A percentile compares a stretch with the other conserved stretches of the same genome.
phyloP scores from a whole-genome alignment of 768 basidiomycete genomes.

The Suillus bovinus region DNA sequence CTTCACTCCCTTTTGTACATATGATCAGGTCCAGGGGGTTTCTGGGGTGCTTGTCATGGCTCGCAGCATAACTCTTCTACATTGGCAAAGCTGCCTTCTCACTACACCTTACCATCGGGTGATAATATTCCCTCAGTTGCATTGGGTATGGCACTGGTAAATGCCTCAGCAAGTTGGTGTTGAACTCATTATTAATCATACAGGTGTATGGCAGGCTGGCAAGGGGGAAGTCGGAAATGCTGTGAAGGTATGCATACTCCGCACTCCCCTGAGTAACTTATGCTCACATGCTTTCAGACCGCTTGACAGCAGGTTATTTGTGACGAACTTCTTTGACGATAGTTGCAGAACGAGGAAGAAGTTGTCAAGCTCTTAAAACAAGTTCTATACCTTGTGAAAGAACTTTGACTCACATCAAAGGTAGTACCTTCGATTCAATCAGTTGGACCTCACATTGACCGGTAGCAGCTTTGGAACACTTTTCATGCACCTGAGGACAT shows the following conservation, averaged over 20 bases:
- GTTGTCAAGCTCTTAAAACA: conserved; percentile 59
- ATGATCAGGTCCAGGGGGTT: conserved; percentile 23
- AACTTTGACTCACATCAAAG: conserved; percentile 71
- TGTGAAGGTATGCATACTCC: conserved; percentile 49
- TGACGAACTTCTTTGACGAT: conserved; percentile 6
- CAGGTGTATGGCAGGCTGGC: conserved; percentile 65
- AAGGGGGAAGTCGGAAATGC: conserved; percentile 63
- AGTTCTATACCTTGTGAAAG: conserved; percentile 61
- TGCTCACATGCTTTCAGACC: conserved; percentile 33
- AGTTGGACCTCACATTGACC: neutral
- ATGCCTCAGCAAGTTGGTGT: neutral
- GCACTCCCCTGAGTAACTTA: too few species aligned
- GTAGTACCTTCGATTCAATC: conserved; percentile 13
- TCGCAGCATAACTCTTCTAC: conserved; percentile 23
- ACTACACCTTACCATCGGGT: conserved; percentile 64
- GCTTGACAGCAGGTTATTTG: conserved; percentile 61
- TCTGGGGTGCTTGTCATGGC: conserved; percentile 21
- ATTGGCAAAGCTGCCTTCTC: conserved; percentile 37
- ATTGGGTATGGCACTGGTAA: conserved; percentile 43
- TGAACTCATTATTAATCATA: conserved; percentile 5
- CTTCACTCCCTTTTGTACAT: conserved; percentile 18
- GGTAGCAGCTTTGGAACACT: conserved; percentile 64
- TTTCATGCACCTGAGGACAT: conserved; percentile 78
- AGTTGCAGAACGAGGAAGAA: conserved; percentile 61
- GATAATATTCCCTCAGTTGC: conserved; percentile 69